Base-by-base conservation (phyloP, 2,329 filamentous ascomycete genomes). In the Exserohilum rostratum region DNA sequence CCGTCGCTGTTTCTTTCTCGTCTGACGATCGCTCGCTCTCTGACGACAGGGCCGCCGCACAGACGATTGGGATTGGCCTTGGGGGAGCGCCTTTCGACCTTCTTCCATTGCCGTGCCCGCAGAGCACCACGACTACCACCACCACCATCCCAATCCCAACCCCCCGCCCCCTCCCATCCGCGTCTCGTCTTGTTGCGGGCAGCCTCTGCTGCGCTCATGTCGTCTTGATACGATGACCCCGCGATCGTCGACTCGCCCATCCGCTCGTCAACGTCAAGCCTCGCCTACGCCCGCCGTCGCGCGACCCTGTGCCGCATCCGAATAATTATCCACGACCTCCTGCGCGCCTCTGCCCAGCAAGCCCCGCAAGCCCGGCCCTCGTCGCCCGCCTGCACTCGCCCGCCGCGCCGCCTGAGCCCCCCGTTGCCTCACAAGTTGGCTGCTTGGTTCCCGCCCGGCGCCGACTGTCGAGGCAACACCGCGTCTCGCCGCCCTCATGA, bases 401-500 rank as follows among this genome's bases (percentile, higher is more conserved):
- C 57, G 50, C 38, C 48, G 6, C 35, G 13, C 38, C 53, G 44
- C 55, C 20, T 34, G 38, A 25, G 18, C 53, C 17, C 46, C 53
- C 58, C 59, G 70, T 74, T 73, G 71, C 73, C 73, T 73, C 72
- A 68, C 72, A 69, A 49, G 66, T 72, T 72, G 70, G 72, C 61
- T 65, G 73, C 69, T 68, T 57, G 69, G 67, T 74, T 69, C 61
- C 62, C 55, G 65, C 61, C 72, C 72, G 58, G 72, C 71, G 71
- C 65, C 68, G 64, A 67, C 73, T 71, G 72, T 74, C 62, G 71
- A 70, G 72, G 73, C 73, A 72, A 70, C 72, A 68, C 54, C 62
- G 60, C 60, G 53, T 56, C 82, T 25, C 22, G 22, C 85, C 79
- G 84, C 84, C 85, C 86, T 85, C 85, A 90, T 83, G 87, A 91